Base-by-base conservation (phyloP, 345 rosid species). In the Linum usitatissimum region DNA sequence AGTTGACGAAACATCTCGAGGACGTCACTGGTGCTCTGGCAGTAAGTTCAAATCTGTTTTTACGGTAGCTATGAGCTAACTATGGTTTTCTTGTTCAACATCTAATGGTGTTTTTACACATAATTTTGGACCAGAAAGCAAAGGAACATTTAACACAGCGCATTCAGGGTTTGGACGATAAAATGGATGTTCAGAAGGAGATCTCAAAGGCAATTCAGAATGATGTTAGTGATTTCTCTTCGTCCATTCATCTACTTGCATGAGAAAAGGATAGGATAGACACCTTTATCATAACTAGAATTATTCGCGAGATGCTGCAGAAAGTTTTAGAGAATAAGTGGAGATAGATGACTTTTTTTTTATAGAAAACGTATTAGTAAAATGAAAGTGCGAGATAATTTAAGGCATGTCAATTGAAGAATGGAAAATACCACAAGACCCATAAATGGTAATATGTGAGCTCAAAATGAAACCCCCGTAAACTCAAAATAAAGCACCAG, bases 1-100 rank as follows among this genome's bases (percentile, higher is more conserved):
- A 82, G 76, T 77, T 90, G 81, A 81, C 88, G n/a, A 86, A 86
- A 74, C 88, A 90, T 83, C 77, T 94, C 78, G 95, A 80, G 56
- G 76, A 77, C 13, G 89, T 90, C 18, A 68, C 92, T 0, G 95
- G 85, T 71, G 84, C 96, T 71, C 82, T 93, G 36, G 71, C 79
- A 60, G 99, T 90, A 75, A 70, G 96, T 79, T 63, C 20, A 36
- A 49, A 20, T 21, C 30, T 3, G 49, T 8, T 14, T 42, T 42
- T 31, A 2, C 36, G 49, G 49, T 42, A 6, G 49, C 12, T 42
- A 42, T n/a, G 13, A 20, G 6, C 12, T 17, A 13, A 59, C 6
- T 59, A 59, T 6, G 15, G 6, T 18, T 14, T 13, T 6, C 39
- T 17, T 21, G 10, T 31, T 10, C 8, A n/a, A 17, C 39, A 18